Evolutionary conservation across 495 filamentous ascomycete species (phyloP), one percentile per base, ranked within the genome.

Genomic region (Penicillium dipodomyicola): DNA sequence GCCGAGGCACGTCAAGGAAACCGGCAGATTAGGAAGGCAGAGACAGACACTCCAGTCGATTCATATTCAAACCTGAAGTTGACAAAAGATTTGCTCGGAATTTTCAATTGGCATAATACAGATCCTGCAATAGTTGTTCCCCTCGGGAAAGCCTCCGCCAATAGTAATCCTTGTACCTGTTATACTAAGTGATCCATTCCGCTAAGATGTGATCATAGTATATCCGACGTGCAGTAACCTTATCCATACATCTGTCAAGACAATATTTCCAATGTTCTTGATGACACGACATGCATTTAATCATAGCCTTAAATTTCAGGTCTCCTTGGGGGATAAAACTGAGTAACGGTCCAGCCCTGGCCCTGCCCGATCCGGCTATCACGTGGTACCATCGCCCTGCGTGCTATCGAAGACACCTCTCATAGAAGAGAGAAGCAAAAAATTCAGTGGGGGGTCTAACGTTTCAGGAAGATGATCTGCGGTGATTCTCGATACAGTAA

Each of bases 381-480:
- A 52, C 49, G 49, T 52, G 35, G 29, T 39, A 5, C n/a, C 35
- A 39, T 20, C 12, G 1, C 4, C 7, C 23, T 46, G 12, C 6
- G 35, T 39, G 20, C 14, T 27, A 4, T 25, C 14, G 29, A 49
- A 19, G 19, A 5, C 29, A 19, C 47, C 14, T 22, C 30, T 14
- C 7, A 25, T 22, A 10, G 49, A 37, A 25, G 35, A 39, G 30
- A 14, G 22, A 27, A 39, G 7, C 1, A 41, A 29, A 52, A 52
- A 41, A 15, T 15, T 8, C 0, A 9, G 30, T 9, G 25, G 42
- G 25, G 25, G 1, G 7, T 17, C 4, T 5, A 19, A 29, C 49
- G 45, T n/a, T 48, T 48, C 27, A 48, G 45, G 45, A 48, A 48
- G 29, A 33, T 19, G 45, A 48, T 48, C 45, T 22, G 25, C 45